phyloP scores from a whole-genome alignment of 805 yeast species.

The Yarrowia sp. region DNA sequence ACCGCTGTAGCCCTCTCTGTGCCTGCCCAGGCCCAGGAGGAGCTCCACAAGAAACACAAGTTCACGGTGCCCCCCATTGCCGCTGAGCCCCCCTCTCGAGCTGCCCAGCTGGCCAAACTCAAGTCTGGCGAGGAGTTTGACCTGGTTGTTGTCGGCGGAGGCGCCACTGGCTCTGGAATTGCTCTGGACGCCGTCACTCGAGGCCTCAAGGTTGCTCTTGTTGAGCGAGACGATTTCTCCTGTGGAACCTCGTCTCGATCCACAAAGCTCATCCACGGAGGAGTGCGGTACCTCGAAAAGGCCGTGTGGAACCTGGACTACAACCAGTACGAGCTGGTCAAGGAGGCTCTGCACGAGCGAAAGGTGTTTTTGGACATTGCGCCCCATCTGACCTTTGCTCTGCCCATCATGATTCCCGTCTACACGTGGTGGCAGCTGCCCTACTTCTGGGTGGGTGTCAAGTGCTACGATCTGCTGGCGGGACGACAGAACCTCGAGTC shows the following conservation, averaged over 20 bases:
- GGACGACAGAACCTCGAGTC: conserved; percentile 80
- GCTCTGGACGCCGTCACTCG: conserved; percentile 89
- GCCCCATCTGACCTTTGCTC: conserved; percentile 80
- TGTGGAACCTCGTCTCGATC: conserved; percentile 91
- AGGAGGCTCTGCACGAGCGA: conserved; percentile 85
- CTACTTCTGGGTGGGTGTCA: conserved; percentile 86
- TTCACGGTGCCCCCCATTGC: conserved; percentile 20
- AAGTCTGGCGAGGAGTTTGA: conserved; percentile 57
- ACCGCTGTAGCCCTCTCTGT: conserved; percentile 15
- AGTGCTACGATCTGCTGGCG: conserved; percentile 88
- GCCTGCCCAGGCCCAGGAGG: conserved; percentile 25
- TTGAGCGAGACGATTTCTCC: conserved; percentile 88
- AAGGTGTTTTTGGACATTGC: conserved; percentile 84
- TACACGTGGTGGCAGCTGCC: conserved; percentile 96
- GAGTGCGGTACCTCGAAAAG: conserved; percentile 91
- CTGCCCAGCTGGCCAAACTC: conserved; percentile 35
- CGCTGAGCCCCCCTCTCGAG: conserved; percentile 34
- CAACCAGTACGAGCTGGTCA: conserved; percentile 82
- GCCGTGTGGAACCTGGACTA: conserved; percentile 90
- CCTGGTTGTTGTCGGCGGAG: conserved; percentile 89
- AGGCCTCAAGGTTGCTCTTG: conserved; percentile 82
- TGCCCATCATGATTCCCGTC: conserved; percentile 95
- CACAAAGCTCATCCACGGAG: conserved; percentile 97
- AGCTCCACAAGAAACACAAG: conserved; percentile 21
- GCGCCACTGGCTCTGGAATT: conserved; percentile 92